Conservation (phyloP, 345 rosid species). For the Euphorbia pulcherrima region DNA sequence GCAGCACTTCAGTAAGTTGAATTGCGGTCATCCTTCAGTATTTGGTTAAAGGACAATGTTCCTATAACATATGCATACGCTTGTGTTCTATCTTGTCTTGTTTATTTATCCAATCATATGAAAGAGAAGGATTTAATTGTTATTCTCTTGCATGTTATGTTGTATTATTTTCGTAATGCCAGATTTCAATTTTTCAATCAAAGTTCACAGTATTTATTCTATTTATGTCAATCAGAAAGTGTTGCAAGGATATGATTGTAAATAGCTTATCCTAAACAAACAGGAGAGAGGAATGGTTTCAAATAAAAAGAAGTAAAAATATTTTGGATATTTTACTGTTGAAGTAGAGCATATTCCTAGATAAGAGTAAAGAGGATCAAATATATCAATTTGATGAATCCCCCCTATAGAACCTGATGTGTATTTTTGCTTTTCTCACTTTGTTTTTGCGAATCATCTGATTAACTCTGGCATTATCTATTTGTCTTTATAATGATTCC, state of each 20-base stretch:
- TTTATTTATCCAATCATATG: too few species aligned
- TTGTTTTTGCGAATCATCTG: not conserved
- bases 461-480: not conserved
- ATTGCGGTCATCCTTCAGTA: not conserved
- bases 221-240: too few species aligned
- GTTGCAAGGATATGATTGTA: not conserved
- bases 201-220: too few species aligned
- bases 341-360: not conserved
- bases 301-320: not conserved
- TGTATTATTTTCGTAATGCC: too few species aligned
- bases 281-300: not conserved
- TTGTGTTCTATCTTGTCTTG: too few species aligned
- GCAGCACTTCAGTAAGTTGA: not conserved
- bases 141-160: too few species aligned
- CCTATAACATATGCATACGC: too few species aligned
- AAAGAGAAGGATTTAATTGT: too few species aligned
- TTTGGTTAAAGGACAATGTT: not conserved
- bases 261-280: not conserved
- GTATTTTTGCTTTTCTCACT: not conserved
- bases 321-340: not conserved
- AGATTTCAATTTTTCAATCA: too few species aligned
- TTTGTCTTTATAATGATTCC: slow-evolving; percentile 9
- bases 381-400: not conserved
- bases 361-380: not conserved
- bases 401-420: not conserved